Evolutionary conservation across 2,329 filamentous ascomycete species (phyloP), one percentile per base, ranked within the genome.

Genomic region (Zymoseptoria crescenta): DNA sequence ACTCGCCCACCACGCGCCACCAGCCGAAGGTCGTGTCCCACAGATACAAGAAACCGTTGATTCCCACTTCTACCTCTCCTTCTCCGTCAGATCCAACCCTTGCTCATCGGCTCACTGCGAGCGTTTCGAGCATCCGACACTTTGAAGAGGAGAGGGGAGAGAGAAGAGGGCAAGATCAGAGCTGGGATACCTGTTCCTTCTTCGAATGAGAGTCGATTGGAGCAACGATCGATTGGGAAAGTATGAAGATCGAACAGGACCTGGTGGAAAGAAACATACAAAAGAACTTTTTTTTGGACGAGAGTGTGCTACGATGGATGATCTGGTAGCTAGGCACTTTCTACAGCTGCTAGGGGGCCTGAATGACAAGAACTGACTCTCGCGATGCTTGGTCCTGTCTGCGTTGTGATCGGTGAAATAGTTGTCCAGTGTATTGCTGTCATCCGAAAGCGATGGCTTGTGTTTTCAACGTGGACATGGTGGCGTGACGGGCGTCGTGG

Each of bases 191-290:
- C 5, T 16, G 4, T n/a, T 45, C 2, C 35, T 16, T 16, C 16
- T 45, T 45, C 35, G 13, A 4, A 45, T 45, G 1, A 45, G 9
- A 45, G 16, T 45, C 35, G 35, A 45, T 45, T 45, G 35, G 35
- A n/a, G 16, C 35, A 45, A 45, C 13, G 10, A 45, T 45, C 35
- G 35, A 45, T 45, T 13, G 13, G 35, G 16, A 10, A 45, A 45
- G 35, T 45, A 45, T 3, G 35, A 53, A 54, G n/a, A 57, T 21
- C 45, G 41, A 54, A 30, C 27, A 45, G 28, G 54, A 59, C 60
- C 61, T 64, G 56, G 64, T 64, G 59, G 64, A 66, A 66, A 52
- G 55, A 66, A 62, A 64, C 35, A 13, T n/a, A 52, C 28, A 52
- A 59, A 57, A 30, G n/a, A 20, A 57, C 55, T 48, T n/a, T 19